Conservation (phyloP, 345 rosid genomes). For the Draba incana region DNA sequence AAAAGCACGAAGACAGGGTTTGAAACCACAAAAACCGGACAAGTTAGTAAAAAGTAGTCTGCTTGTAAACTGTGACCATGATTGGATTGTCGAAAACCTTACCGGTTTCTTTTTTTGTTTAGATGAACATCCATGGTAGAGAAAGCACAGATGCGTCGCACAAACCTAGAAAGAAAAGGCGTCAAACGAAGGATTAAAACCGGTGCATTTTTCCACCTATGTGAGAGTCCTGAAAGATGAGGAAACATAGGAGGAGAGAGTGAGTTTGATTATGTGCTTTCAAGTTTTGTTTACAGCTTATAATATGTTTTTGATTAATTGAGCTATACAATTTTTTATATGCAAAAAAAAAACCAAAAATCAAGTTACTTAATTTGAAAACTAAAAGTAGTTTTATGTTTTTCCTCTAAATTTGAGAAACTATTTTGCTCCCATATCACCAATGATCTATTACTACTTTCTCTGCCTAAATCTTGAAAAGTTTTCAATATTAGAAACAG, state of each 20-base stretch:
- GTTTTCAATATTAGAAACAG: conserved; percentile 1
- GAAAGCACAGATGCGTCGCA: conserved; percentile 9
- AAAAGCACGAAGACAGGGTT: conserved; percentile 30
- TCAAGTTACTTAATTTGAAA: conserved; percentile 4
- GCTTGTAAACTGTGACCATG: conserved; percentile 18
- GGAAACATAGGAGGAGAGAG: conserved; percentile 9
- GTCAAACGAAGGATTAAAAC: conserved; percentile 38
- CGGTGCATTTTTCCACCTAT: conserved; percentile 9
- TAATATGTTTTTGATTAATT: conserved; percentile 8
- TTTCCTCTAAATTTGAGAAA: background rate
- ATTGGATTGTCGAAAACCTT: conserved; percentile 9
- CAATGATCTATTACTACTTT: conserved; percentile 16
- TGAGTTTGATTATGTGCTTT: conserved; percentile 13
- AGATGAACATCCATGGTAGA: conserved; percentile 21
- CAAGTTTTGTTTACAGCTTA: conserved; percentile 11
- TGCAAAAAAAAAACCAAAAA: background rate
- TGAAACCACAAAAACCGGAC: conserved; percentile 26
- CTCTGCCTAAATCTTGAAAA: conserved; percentile 26
- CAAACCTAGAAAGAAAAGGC: conserved; percentile 34
- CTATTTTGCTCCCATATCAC: background rate
- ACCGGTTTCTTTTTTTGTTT: conserved; percentile 1
- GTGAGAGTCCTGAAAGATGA: background rate
- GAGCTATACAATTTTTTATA: background rate
- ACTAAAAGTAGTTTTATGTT: background rate
- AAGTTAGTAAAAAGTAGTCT: conserved; percentile 31